Conservation (phyloP, 352 stramenopile genomes). For the Globisporangium polare region DNA sequence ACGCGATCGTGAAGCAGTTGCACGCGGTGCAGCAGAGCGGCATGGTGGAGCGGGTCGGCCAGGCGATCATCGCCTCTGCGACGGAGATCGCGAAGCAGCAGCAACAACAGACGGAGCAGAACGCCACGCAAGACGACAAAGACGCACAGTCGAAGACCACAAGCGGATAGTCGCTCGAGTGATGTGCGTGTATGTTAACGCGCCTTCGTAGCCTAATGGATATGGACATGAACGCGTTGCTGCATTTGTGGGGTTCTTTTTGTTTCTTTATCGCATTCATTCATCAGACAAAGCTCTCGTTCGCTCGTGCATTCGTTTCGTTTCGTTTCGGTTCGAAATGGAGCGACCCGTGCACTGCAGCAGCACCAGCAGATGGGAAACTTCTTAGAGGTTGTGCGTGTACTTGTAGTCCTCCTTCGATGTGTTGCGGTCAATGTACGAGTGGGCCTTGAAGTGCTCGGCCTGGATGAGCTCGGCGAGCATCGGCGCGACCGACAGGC, state of each 20-base stretch:
- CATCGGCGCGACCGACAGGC: conserved; percentile 83
- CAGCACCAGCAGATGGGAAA: neutral
- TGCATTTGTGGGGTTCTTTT: neutral
- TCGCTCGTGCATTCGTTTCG: neutral
- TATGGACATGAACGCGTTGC: neutral
- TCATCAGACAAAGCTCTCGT: neutral
- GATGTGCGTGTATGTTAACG: neutral
- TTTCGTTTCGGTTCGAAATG: neutral
- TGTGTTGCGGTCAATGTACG: conserved; percentile 86
- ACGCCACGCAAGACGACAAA: neutral
- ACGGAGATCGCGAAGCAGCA: conserved; percentile 6
- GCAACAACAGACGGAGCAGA: neutral
- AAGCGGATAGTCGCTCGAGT: neutral
- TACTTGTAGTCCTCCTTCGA: conserved; percentile 85
- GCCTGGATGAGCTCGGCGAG: conserved; percentile 89
- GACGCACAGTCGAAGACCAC: neutral
- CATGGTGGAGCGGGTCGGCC: conserved; percentile 42
- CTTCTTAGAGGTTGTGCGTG: conserved; percentile 72
- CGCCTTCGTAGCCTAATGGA: neutral
- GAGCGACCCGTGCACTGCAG: neutral
- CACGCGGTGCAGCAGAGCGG: conserved; percentile 45
- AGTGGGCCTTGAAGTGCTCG: conserved; percentile 89
- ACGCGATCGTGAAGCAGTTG: conserved; percentile 47
- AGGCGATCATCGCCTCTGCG: conserved; percentile 28
- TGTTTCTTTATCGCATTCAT: neutral